These are phyloP conservation scores for Fusarium bactridioides DNA, from an alignment of 2,329 filamentous ascomycete genomes.

Conservation along the genomic window DNA sequence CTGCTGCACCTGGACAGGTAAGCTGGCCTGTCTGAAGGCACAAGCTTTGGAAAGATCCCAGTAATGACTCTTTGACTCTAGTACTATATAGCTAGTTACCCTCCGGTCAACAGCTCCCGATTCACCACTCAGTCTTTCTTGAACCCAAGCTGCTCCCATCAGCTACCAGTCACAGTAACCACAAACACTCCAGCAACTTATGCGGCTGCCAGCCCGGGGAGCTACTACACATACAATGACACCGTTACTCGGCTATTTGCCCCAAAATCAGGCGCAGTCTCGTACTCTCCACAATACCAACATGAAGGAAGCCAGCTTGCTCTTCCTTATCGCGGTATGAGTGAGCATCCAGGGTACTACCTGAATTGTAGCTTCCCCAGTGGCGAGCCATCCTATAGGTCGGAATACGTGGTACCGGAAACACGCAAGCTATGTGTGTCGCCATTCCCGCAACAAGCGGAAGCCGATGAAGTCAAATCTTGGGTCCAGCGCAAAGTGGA, in stretches of 20 bases:
- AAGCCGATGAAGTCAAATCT: constrained; percentile 33
- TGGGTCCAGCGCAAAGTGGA: constrained; percentile 43
- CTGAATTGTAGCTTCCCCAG: background rate
- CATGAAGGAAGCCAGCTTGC: constrained; percentile 18
- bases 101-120: background rate
- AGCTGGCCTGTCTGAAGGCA: background rate
- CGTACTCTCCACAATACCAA: constrained; percentile 21
- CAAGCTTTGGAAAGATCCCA: background rate
- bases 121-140: constrained; percentile 9
- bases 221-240: constrained; percentile 14
- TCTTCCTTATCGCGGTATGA: constrained; percentile 25
- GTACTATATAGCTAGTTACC: constrained; percentile 21
- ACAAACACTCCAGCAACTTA: constrained; percentile 6
- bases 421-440: constrained; percentile 40
- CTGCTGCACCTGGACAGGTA: constrained; percentile 33
- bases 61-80: background rate
- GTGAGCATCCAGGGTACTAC: constrained; percentile 8
- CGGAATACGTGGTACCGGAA: constrained; percentile 21
- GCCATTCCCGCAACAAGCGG: constrained; percentile 37
- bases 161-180: background rate
- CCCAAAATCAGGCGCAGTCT: background rate
- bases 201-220: background rate
- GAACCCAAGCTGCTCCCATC: constrained; percentile 5
- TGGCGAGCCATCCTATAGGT: background rate
- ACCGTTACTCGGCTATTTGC: background rate